Base-by-base conservation (phyloP, 2,329 filamentous ascomycete species). In the Zymoseptoria brevis region DNA sequence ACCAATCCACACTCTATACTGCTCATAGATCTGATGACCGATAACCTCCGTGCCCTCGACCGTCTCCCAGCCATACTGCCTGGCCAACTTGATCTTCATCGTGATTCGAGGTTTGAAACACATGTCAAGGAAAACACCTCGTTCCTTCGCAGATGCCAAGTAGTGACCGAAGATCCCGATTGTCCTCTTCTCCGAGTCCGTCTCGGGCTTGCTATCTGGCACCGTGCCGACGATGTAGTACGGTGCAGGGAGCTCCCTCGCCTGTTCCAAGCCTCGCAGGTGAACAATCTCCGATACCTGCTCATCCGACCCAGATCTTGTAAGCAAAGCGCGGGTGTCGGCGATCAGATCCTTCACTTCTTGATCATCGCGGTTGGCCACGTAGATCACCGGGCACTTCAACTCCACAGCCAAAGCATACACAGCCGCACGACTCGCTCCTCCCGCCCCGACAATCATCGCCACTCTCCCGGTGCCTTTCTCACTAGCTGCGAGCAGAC, bases 31-130 rank as follows among this genome's bases (percentile, higher is more conserved):
- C 24, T 26, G 24, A 26, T 26, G 24, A 21, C 73, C 75, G 59
- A 78, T 77, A 8, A 78, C 68, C 41, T 72, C 68, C 0, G 72
- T 76, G 0, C 76, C 77, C 60, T 77, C 75, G 0, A 78, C 72
- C 0, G 64, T 68, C 9, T 60, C 63, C 75, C 76, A 79, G 1
- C 69, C 70, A 16, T 66, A 53, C 8, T 50, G 58, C 59, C 72
- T 64, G 0, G 69, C 74, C 19, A 72, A 57, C 64, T 72, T 73
- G 45, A 76, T 67, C 60, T 68, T 72, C 53, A 75, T 66, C 3
- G 75, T 77, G 5, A 67, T 66, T 13, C 73, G 62, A 1, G 75
- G 75, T 62, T 77, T 76, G 65, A 75, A 77, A 61, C 75, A 77
- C 74, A 77, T 76, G 30, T 77, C 75, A 41, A 77, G 59, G 57